Conservation (phyloP, 1,284 basidiomycete species). For the Rhodofomes roseus region DNA sequence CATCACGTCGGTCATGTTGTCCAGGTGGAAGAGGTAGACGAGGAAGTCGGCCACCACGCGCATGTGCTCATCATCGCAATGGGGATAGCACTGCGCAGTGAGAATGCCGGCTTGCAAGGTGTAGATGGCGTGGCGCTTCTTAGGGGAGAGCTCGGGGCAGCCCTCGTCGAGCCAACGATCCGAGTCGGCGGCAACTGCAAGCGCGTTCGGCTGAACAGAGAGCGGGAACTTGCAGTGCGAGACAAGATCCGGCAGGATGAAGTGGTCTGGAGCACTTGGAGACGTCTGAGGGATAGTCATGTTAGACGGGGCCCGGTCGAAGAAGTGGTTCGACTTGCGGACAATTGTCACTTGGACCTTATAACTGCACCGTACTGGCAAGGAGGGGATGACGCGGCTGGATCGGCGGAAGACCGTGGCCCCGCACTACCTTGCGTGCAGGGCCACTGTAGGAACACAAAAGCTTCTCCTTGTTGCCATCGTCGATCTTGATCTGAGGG, state of each 20-base stretch:
- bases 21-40: conserved; percentile 37
- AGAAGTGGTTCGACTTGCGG: not conserved
- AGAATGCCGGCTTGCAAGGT: conserved; percentile 64
- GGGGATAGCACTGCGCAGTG: conserved; percentile 61
- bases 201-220: conserved; percentile 48
- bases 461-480: not conserved
- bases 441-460: not conserved
- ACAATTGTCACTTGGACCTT: not conserved
- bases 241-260: conserved; percentile 64
- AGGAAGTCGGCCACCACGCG: conserved; percentile 50
- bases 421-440: not conserved
- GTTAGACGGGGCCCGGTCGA: not conserved
- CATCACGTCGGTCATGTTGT: conserved; percentile 37
- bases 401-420: not conserved
- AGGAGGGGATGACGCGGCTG: not conserved
- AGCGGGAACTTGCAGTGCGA: conserved; percentile 57
- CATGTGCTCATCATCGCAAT: conserved; percentile 49
- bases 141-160: conserved; percentile 37
- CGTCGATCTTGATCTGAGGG: not conserved
- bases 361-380: too few species aligned
- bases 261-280: conserved; percentile 23
- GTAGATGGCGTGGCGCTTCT: conserved; percentile 46
- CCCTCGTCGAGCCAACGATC: conserved; percentile 57
- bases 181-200: conserved; percentile 51
- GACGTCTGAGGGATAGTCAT: not conserved